Conservation (phyloP, 345 rosid species). For the Euphorbia peplus region DNA sequence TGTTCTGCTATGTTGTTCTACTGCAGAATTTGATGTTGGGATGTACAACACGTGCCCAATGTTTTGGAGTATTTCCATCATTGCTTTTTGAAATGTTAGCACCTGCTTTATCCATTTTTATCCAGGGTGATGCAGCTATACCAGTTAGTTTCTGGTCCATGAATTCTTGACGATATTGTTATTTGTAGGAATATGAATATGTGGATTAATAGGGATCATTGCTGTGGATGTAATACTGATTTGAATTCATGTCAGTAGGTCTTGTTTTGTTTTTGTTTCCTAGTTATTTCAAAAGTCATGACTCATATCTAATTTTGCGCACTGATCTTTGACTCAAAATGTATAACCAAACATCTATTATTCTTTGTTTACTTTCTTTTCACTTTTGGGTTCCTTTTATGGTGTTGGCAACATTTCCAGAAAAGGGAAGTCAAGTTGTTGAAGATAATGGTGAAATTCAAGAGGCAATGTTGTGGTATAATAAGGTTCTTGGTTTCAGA, state of each 20-base stretch:
- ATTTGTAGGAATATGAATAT: background rate
- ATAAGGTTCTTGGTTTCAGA: constrained; percentile 65
- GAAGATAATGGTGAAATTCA: constrained; percentile 46
- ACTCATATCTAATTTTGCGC: background rate
- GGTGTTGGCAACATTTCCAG: constrained; percentile 46
- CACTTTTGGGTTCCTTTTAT: constrained; percentile 14
- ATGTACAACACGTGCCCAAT: background rate
- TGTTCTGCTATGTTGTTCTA: background rate
- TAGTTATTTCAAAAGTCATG: too few species aligned
- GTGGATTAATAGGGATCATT: background rate
- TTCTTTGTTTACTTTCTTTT: constrained; percentile 5
- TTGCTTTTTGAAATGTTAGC: background rate
- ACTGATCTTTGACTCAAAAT: background rate
- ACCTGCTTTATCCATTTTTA: background rate
- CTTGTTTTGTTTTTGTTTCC: background rate
- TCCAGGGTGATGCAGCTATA: background rate
- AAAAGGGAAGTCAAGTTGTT: constrained; percentile 37
- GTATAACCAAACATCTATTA: constrained; percentile 3
- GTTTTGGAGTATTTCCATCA: background rate
- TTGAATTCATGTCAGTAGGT: background rate
- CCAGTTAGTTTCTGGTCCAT: constrained; percentile 1
- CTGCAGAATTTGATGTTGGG: background rate
- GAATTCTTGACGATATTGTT: background rate
- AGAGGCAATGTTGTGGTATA: constrained; percentile 82
- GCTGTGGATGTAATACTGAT: background rate